phyloP scores from a whole-genome alignment of 495 filamentous ascomycete species.

The Tuber magnatum region DNA sequence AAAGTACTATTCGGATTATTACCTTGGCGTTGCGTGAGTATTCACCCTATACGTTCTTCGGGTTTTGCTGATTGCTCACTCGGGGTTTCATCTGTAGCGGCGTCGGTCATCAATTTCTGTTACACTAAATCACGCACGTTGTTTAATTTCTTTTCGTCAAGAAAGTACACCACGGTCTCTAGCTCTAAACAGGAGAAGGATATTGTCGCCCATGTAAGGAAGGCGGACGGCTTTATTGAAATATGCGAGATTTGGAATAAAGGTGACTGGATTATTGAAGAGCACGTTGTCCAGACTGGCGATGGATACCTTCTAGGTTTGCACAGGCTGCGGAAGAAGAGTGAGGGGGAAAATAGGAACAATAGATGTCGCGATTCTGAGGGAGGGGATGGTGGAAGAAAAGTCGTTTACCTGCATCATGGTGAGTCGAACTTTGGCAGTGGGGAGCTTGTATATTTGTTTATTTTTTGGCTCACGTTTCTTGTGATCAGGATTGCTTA shows the following conservation, averaged over 20 bases:
- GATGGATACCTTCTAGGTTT: constrained; percentile 92
- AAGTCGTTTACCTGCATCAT: constrained; percentile 90
- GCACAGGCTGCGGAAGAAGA: constrained; percentile 74
- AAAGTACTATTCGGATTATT: constrained; percentile 74
- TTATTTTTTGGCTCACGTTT: constrained; percentile 14
- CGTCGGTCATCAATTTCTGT: constrained; percentile 69
- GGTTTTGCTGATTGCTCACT: background rate
- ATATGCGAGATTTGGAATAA: constrained; percentile 68
- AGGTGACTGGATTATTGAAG: constrained; percentile 77
- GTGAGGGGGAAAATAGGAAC: constrained; percentile 64
- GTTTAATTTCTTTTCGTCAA: constrained; percentile 71
- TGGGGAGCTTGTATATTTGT: background rate
- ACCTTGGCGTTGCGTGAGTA: constrained; percentile 79
- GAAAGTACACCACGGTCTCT: constrained; percentile 55
- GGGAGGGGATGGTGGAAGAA: constrained; percentile 61
- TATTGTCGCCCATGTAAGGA: constrained; percentile 42
- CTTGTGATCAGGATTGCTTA: constrained; percentile 56
- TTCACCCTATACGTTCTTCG: background rate
- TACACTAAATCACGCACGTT: constrained; percentile 72
- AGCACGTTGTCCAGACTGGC: constrained; percentile 87
- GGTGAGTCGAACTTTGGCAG: constrained; percentile 40
- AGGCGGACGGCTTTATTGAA: constrained; percentile 85
- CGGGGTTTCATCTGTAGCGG: constrained; percentile 48
- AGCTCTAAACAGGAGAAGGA: constrained; percentile 53
- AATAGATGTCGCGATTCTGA: constrained; percentile 52